Percentiles rank a stretch among this genome's conserved stretches.
phyloP scores from a whole-genome alignment of 768 basidiomycete genomes.

The Strobilomyces echinocephalus region DNA sequence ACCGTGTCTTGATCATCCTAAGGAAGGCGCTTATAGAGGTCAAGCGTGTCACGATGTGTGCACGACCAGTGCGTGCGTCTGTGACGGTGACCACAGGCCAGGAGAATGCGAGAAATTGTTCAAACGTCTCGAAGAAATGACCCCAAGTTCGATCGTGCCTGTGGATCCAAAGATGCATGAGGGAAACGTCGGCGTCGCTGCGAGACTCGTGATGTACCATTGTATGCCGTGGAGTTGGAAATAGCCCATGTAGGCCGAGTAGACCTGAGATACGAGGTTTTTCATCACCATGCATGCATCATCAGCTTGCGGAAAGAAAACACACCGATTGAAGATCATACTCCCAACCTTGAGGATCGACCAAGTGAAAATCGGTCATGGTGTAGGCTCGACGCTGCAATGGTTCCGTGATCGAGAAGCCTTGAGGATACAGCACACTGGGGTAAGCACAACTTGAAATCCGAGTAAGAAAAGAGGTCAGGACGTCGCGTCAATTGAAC shows the following conservation, averaged over 20 bases:
- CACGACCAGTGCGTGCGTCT: constrained; percentile 62
- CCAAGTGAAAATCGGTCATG: constrained; percentile 69
- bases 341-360: constrained; percentile 75
- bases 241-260: constrained; percentile 74
- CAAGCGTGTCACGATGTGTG: constrained; percentile 76
- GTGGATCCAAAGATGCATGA: background rate
- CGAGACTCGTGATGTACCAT: constrained; percentile 41
- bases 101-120: constrained; percentile 73
- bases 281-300: background rate
- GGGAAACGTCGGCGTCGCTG: background rate
- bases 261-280: constrained; percentile 36
- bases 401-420: background rate
- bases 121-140: constrained; percentile 71
- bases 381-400: background rate
- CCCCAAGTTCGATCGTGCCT: constrained; percentile 85
- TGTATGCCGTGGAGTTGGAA: constrained; percentile 67
- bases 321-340: constrained; percentile 74
- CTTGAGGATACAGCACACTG: background rate
- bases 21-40: constrained; percentile 69
- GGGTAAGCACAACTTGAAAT: background rate
- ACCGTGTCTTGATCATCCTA: constrained; percentile 85
- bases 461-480: background rate
- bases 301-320: constrained; percentile 6
- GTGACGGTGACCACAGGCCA: constrained; percentile 82
- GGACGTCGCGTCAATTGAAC: background rate